Evolutionary conservation across 495 filamentous ascomycete genomes (phyloP).

Genomic region (Thozetella sp.): DNA sequence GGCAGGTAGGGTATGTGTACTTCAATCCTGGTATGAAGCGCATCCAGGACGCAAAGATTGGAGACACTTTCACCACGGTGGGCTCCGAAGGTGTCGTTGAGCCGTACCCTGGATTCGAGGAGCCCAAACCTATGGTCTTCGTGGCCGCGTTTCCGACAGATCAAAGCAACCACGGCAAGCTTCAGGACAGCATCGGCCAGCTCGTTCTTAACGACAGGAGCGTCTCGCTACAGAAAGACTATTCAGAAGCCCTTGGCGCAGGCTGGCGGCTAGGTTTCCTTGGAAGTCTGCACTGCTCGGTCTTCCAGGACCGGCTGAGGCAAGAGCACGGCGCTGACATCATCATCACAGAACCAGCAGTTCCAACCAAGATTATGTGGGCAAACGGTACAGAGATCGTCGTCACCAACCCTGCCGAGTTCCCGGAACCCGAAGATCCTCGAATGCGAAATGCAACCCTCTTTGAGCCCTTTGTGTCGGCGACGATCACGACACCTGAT

Average conservation of each 20-base stretch:
- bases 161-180: conserved; percentile 79
- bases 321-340: conserved; percentile 95
- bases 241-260: conserved; percentile 88
- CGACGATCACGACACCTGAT: conserved; percentile 88
- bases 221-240: conserved; percentile 91
- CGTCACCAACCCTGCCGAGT: conserved; percentile 82
- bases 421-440: conserved; percentile 72
- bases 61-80: conserved; percentile 90
- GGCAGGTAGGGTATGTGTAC: conserved; percentile 93
- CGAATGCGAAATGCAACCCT: conserved; percentile 55
- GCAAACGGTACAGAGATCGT: conserved; percentile 70
- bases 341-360: conserved; percentile 95
- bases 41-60: conserved; percentile 92
- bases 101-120: conserved; percentile 89
- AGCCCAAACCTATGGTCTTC: conserved; percentile 98
- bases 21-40: conserved; percentile 99
- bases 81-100: conserved; percentile 77
- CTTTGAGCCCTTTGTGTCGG: conserved; percentile 84
- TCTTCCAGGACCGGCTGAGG: conserved; percentile 94
- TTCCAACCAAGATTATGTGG: conserved; percentile 85
- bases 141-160: conserved; percentile 95
- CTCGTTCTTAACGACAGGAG: conserved; percentile 93
- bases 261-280: conserved; percentile 94
- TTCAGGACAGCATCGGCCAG: conserved; percentile 95
- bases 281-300: conserved; percentile 95